These are phyloP conservation scores for Neocallimastix lanati DNA, from an alignment of 192 early-diverging fungal species.

Conservation along the genomic window DNA sequence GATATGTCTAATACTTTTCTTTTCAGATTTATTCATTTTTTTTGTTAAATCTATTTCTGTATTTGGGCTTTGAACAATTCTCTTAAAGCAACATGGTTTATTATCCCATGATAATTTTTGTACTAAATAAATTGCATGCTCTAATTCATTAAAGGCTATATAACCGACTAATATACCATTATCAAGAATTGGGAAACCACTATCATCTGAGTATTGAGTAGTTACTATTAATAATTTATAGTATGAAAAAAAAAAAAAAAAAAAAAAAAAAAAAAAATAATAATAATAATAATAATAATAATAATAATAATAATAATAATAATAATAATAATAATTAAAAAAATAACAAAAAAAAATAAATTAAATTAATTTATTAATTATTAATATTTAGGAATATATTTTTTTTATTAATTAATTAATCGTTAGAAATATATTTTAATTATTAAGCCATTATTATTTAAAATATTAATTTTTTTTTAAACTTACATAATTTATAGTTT, in stretches of 20 bases:
- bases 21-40: neutral
- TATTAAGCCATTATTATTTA: too few relatives aligned
- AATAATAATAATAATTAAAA: too few relatives aligned
- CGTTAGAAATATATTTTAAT: too few relatives aligned
- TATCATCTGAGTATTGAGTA: constrained; percentile 41
- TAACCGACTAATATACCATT: constrained; percentile 51
- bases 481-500: neutral
- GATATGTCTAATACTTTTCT: neutral
- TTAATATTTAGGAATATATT: too few relatives aligned
- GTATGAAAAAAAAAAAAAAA: too few relatives aligned
- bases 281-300: too few relatives aligned
- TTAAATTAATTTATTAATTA: too few relatives aligned
- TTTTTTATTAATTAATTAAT: too few relatives aligned
- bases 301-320: too few relatives aligned
- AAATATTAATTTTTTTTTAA: constrained; percentile 52
- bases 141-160: constrained; percentile 60
- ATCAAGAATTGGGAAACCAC: constrained; percentile 53
- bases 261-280: too few relatives aligned
- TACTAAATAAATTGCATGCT: constrained; percentile 44
- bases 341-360: too few relatives aligned
- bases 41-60: neutral
- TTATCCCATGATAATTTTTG: constrained; percentile 1
- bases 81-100: neutral
- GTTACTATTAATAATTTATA: constrained; percentile 5
- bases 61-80: neutral